Evolutionary conservation across 2,329 filamentous ascomycete species (phyloP).

Genomic region (Chrysoporthe cubensis): DNA sequence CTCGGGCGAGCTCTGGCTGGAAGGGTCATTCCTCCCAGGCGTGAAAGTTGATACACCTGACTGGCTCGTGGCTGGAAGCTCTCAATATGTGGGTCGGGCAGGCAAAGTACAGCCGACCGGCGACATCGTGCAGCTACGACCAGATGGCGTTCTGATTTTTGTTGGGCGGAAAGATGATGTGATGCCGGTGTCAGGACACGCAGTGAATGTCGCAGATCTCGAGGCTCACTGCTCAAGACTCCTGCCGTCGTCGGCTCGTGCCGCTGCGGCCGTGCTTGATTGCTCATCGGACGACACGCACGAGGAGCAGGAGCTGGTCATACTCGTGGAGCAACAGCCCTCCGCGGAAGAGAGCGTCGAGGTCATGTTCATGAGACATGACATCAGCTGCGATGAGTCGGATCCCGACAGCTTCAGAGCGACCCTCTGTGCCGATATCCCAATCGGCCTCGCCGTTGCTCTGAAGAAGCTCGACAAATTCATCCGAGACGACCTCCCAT

Average conservation of each 20-base stretch:
- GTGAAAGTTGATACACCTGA: conserved; percentile 36
- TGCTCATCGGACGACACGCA: not conserved
- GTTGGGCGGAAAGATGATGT: conserved; percentile 36
- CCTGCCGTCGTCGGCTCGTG: conserved; percentile 38
- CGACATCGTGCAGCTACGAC: conserved; percentile 35
- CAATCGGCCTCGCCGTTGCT: conserved; percentile 38
- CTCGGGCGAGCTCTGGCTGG: conserved; percentile 45
- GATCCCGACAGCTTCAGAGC: conserved; percentile 33
- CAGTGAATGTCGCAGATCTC: conserved; percentile 44
- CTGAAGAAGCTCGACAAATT: conserved; percentile 47
- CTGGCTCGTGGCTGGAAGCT: conserved; percentile 43
- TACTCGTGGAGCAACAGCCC: conserved; percentile 40
- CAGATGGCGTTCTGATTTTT: conserved; percentile 35
- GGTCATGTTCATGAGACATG: conserved; percentile 33
- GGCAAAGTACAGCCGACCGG: conserved; percentile 36
- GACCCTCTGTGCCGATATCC: conserved; percentile 29
- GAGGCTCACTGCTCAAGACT: conserved; percentile 42
- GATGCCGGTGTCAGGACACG: conserved; percentile 41
- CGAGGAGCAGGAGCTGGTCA: conserved; percentile 30
- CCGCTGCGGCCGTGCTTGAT: conserved; percentile 35
- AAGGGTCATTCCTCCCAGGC: conserved; percentile 39
- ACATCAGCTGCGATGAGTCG: conserved; percentile 22
- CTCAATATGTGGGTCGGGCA: conserved; percentile 35
- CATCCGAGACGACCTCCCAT: conserved; percentile 47
- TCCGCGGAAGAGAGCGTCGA: conserved; percentile 33